Percentiles rank a stretch among this genome's conserved stretches.
phyloP scores from a whole-genome alignment of 257 asterid species.

The Scutellaria barbata region DNA sequence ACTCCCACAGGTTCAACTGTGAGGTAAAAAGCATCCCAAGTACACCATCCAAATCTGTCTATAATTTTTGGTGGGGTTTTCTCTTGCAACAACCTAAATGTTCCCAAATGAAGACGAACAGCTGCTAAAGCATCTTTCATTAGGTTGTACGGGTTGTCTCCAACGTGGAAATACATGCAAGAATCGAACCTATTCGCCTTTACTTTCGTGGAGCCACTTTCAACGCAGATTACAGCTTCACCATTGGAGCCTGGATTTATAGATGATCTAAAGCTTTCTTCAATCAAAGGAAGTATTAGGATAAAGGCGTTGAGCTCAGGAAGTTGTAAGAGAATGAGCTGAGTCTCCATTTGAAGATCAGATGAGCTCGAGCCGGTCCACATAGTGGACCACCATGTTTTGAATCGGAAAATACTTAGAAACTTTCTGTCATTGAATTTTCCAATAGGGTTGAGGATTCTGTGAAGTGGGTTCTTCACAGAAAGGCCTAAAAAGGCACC shows the following conservation, averaged over 20 bases:
- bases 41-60: slow-evolving; percentile 54
- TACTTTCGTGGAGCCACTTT: slow-evolving; percentile 53
- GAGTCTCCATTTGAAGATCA: slow-evolving; percentile 53
- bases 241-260: slow-evolving; percentile 44
- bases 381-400: slow-evolving; percentile 60
- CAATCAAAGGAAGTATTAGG: slow-evolving; percentile 45
- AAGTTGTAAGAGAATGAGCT: slow-evolving; percentile 40
- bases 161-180: slow-evolving; percentile 38
- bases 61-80: slow-evolving; percentile 39
- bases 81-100: slow-evolving; percentile 50
- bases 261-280: slow-evolving; percentile 46
- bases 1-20: slow-evolving; percentile 53
- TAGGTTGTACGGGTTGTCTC: slow-evolving; percentile 46
- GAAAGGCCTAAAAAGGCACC: slow-evolving; percentile 51
- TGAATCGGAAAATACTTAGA: slow-evolving; percentile 52
- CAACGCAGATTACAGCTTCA: slow-evolving; percentile 37
- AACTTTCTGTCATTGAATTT: slow-evolving; percentile 41
- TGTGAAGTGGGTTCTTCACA: slow-evolving; percentile 34
- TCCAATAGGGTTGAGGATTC: slow-evolving; percentile 48
- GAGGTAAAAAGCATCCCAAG: slow-evolving; percentile 57
- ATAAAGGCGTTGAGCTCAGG: slow-evolving; percentile 45
- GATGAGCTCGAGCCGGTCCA: slow-evolving; percentile 51
- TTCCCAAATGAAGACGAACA: slow-evolving; percentile 43
- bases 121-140: slow-evolving; percentile 43
- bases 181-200: slow-evolving; percentile 38